Base-by-base conservation (phyloP, 179 eudicot genomes). In the Gypsophila paniculata region DNA sequence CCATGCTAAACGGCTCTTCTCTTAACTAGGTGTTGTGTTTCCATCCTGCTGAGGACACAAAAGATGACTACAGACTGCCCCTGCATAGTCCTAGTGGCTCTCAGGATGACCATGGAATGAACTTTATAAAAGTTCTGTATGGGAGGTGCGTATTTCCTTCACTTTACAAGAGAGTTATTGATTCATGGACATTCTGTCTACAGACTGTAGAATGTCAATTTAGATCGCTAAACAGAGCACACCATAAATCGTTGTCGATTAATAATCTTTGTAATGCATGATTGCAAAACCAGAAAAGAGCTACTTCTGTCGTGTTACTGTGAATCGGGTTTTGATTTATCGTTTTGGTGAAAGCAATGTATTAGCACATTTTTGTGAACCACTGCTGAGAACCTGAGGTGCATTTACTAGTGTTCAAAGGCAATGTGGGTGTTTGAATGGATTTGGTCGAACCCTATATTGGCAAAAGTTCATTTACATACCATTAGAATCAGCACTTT, bases 1-100 rank as follows among this genome's bases (percentile, higher is more conserved):
- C 67, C 58, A 23, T 38, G 19, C 61, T 75, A 44, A 75, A 17
- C 26, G 15, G 49, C 65, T 12, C 70, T 2, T 58, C 58, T 32
- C 26, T 34, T 73, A 61, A 42, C 72, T 75, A 89, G 93, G 83
- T 93, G 42, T 79, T 91, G 82, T 74, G 80, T 79, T 89, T 93
- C 79, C 78, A 73, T 61, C 79, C 54, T 21, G 66, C 70, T 70
- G 83, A 79, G 48, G 67, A 59, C 38, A 61, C 68, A 42, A 49
- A 71, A 60, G 80, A 65, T 75, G 68, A 70, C 15, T 49, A 74
- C 72, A 53, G 71, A 36, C 48, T 70, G 6, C 66, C 62, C 39
- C 57, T 11, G 68, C 63, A 79, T 70, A 63, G 54, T 67, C 70
- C 36, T 46, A 72, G 59, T 26, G 69, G 67, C 68, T 78, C 73